Evolutionary conservation across 768 basidiomycete species (phyloP).

Genomic region (Dendrothele bispora): DNA sequence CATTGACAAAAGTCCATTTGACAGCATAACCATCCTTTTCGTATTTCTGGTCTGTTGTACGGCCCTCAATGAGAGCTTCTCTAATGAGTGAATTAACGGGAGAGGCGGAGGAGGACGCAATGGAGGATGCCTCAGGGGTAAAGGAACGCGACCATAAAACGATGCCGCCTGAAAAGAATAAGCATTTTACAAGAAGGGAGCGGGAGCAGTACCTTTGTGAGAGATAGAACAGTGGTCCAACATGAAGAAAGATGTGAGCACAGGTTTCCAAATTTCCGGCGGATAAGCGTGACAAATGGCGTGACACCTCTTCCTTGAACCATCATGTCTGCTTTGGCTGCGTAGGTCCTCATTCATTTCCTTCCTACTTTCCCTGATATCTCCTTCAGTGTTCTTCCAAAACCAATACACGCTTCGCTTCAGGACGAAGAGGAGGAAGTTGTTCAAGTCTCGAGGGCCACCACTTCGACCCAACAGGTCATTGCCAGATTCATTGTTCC

Average conservation of each 20-base stretch:
- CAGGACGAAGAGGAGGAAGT: conserved; percentile 65
- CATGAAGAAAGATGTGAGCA: conserved; percentile 45
- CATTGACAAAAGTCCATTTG: conserved; percentile 94
- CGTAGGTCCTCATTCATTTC: conserved; percentile 47
- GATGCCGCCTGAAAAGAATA: conserved; percentile 65
- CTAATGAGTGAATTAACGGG: conserved; percentile 88
- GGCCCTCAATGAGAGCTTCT: conserved; percentile 90
- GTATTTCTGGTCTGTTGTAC: conserved; percentile 77
- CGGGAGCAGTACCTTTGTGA: conserved; percentile 65
- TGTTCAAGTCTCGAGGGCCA: conserved; percentile 21
- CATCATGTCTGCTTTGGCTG: conserved; percentile 61
- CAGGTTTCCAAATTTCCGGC: not conserved
- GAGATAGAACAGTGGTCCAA: conserved; percentile 96
- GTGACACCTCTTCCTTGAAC: conserved; percentile 2
- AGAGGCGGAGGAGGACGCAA: conserved; percentile 70
- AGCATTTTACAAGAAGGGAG: conserved; percentile 2
- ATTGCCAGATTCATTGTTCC: conserved; percentile 61
- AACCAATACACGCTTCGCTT: conserved; percentile 54
- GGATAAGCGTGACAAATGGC: not conserved
- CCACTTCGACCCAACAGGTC: conserved; percentile 34
- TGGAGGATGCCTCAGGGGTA: conserved; percentile 77
- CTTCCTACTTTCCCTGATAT: not conserved
- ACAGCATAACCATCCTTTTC: conserved; percentile 95
- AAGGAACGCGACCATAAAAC: conserved; percentile 96
- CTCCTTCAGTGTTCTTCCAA: conserved; percentile 58